Evolutionary conservation across 2,329 filamentous ascomycete genomes (phyloP).

Genomic region (Fusarium sp.): DNA sequence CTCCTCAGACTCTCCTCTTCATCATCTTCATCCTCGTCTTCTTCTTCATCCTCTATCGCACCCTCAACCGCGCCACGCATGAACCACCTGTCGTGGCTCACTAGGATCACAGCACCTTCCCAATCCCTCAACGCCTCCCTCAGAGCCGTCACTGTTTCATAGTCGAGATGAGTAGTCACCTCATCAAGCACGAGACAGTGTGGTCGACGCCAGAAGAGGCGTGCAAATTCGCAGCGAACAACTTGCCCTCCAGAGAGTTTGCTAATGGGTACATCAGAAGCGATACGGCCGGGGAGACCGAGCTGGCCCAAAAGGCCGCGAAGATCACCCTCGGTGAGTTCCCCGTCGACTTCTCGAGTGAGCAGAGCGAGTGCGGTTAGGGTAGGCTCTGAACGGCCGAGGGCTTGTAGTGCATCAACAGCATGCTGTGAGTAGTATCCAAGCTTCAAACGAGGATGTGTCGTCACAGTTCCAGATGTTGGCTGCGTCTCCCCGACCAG

Average conservation of each 20-base stretch:
- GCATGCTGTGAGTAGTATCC: conserved; percentile 87
- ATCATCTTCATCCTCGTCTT: conserved; percentile 52
- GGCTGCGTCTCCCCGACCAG: conserved; percentile 72
- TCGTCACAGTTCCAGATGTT: conserved; percentile 70
- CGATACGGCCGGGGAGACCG: conserved; percentile 76
- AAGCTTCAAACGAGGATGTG: conserved; percentile 76
- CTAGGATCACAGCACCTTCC: conserved; percentile 80
- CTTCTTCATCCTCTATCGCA: conserved; percentile 52
- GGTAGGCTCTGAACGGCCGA: conserved; percentile 60
- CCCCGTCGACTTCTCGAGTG: conserved; percentile 63
- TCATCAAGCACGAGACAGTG: conserved; percentile 84
- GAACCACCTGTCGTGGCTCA: conserved; percentile 88
- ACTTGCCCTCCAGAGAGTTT: conserved; percentile 85
- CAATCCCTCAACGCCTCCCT: conserved; percentile 74
- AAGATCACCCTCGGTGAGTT: conserved; percentile 74
- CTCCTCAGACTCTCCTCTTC: conserved; percentile 60
- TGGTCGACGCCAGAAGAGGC: conserved; percentile 75
- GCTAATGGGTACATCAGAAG: conserved; percentile 78
- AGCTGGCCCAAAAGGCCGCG: conserved; percentile 76
- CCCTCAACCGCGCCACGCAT: conserved; percentile 74
- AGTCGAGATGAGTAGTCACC: conserved; percentile 87
- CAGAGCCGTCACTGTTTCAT: conserved; percentile 81
- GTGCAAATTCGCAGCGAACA: conserved; percentile 73
- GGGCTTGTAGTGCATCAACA: conserved; percentile 74
- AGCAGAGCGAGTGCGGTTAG: conserved; percentile 77